Evolutionary conservation across 2,329 filamentous ascomycete species (phyloP), one percentile per base, ranked within the genome.

Genomic region (Colletotrichum neosansevieriae): DNA sequence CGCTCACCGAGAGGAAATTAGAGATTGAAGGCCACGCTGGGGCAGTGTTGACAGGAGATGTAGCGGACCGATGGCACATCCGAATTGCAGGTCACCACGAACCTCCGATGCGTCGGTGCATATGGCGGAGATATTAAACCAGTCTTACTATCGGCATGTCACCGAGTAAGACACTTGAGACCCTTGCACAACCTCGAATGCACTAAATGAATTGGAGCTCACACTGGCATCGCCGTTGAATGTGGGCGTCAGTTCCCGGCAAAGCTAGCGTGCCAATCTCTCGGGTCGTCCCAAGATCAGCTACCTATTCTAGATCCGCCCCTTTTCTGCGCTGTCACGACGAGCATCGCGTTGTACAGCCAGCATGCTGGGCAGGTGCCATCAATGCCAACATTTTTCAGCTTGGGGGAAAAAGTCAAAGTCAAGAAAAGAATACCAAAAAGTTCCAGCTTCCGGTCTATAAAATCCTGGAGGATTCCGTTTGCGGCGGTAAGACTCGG

Each of bases 401-500:
- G 29, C 34, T 17, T 17, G 1, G 21, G 38, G 15, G 5, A 42
- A 56, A 21, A 42, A 21, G 3, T 7, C 29, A 38, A 24, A 21
- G 17, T 40, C 15, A 56, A 15, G 11, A 15, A 19, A 44, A 44
- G 13, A 40, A 24, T n/a, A 56, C 3, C 2, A 36, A 56, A 66
- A 50, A 62, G 49, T 56, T 50, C 42, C 45, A 29, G n/a, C 32
- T 34, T 34, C 11, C 13, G 21, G 45, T 19, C 42, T 54, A 49
- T 61, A 38, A 66, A 66, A 56, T n/a, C 49, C 29, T 15, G 42
- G 45, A 38, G 29, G 42, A n/a, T 42, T 60, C 53, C 53, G 11
- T 42, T 32, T 45, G 40, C 44, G 17, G 56, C 45, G 62, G 45
- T n/a, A 15, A 34, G 47, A 53, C 17, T 54, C 56, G 47, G 53